Conservation (phyloP, 2,329 filamentous ascomycete species). For the Daldinia sp. region DNA sequence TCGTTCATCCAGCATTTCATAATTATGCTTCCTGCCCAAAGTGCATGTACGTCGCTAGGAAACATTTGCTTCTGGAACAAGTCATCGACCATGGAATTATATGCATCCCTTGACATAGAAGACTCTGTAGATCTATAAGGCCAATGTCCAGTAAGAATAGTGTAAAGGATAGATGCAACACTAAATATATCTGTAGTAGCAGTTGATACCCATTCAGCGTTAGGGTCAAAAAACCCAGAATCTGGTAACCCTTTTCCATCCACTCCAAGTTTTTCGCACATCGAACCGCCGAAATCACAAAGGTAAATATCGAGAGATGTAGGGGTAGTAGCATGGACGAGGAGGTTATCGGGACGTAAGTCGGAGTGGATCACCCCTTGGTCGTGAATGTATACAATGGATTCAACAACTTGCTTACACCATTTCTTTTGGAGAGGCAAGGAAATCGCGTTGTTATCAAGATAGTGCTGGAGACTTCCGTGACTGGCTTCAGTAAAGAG, state of each 20-base stretch:
- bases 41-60: neutral
- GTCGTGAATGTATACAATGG: neutral
- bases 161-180: constrained; percentile 1
- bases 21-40: neutral
- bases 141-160: constrained; percentile 2
- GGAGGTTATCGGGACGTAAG: constrained; percentile 1
- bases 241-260: neutral
- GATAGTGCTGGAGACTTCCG: neutral
- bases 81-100: neutral
- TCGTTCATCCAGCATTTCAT: neutral
- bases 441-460: neutral
- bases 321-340: neutral
- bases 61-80: neutral
- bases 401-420: constrained; percentile 1
- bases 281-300: constrained; percentile 3
- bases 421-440: neutral
- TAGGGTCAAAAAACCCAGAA: neutral
- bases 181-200: neutral
- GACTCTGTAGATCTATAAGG: neutral
- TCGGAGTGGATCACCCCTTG: constrained; percentile 1
- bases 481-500: neutral
- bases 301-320: neutral
- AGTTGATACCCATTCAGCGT: neutral
- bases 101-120: neutral
- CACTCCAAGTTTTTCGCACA: neutral